These are phyloP conservation scores for Rutstroemia sp. DNA, from an alignment of 2,329 filamentous ascomycete genomes.

Conservation along the genomic window DNA sequence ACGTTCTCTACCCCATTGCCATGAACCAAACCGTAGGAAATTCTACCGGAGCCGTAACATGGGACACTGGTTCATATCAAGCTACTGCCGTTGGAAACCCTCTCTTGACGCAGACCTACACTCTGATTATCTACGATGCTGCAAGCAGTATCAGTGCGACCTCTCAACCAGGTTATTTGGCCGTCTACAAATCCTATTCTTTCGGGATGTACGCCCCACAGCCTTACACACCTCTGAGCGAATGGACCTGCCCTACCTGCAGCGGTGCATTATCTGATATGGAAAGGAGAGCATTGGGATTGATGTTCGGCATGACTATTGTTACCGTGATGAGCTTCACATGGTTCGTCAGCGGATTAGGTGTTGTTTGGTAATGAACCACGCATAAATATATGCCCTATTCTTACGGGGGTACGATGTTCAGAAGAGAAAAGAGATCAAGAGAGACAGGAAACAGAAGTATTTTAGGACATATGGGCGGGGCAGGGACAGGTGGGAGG, in stretches of 20 bases:
- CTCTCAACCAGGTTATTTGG: constrained; percentile 49
- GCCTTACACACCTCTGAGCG: constrained; percentile 42
- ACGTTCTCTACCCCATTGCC: constrained; percentile 52
- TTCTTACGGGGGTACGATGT: too few relatives aligned
- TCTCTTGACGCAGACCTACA: constrained; percentile 49
- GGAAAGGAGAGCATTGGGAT: constrained; percentile 41
- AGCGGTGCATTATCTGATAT: constrained; percentile 42
- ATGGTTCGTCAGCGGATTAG: constrained; percentile 50
- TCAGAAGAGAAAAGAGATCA: background rate
- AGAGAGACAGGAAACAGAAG: background rate
- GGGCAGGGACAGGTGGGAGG: background rate
- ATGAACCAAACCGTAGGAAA: constrained; percentile 53
- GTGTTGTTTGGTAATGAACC: constrained; percentile 27
- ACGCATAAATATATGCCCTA: background rate
- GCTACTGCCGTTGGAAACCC: constrained; percentile 35
- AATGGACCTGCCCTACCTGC: constrained; percentile 52
- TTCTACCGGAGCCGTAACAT: constrained; percentile 44
- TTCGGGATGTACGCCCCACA: constrained; percentile 52
- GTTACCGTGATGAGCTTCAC: constrained; percentile 54
- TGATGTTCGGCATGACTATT: constrained; percentile 46
- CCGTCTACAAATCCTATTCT: constrained; percentile 39
- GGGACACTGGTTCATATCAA: constrained; percentile 49
- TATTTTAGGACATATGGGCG: background rate
- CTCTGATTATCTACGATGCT: constrained; percentile 54
- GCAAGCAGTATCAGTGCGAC: constrained; percentile 43